Evolutionary conservation across 139 green algal species (phyloP).

Genomic region (Chlamydomonas incerta): DNA sequence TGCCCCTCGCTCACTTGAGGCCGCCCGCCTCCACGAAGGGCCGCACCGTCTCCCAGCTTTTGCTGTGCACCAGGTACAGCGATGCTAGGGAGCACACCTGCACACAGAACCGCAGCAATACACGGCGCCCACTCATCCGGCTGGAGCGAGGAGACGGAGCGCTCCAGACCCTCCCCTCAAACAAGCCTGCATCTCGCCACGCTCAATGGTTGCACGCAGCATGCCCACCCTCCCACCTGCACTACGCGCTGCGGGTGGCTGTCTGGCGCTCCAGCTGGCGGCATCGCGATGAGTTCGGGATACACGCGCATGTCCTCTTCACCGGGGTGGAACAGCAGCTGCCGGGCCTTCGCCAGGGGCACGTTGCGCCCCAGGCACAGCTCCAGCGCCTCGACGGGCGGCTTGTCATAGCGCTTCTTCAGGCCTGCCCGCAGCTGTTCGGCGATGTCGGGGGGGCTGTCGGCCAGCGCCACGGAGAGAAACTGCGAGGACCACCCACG

Average conservation of each 20-base stretch:
- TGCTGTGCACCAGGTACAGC: slow-evolving; percentile 61
- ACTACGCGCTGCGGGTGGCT: slow-evolving; percentile 30
- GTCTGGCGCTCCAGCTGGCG: slow-evolving; percentile 30
- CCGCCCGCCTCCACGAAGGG: slow-evolving; percentile 62
- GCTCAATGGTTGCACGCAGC: no score
- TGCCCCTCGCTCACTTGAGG: slow-evolving; percentile 41
- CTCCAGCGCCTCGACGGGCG: slow-evolving; percentile 30
- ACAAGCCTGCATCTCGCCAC: no score
- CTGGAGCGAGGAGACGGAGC: no score
- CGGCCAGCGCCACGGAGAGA: neutral
- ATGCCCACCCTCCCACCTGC: slow-evolving; percentile 24
- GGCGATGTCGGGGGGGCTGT: slow-evolving; percentile 2
- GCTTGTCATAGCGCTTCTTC: slow-evolving; percentile 15
- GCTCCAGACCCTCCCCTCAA: no score
- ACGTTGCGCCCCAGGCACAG: neutral
- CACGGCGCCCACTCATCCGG: no score
- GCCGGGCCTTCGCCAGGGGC: slow-evolving; percentile 28
- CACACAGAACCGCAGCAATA: neutral
- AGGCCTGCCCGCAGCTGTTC: slow-evolving; percentile 16
- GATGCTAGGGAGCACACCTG: slow-evolving; percentile 42
- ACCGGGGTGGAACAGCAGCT: slow-evolving; percentile 49
- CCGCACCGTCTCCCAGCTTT: slow-evolving; percentile 35
- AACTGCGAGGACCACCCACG: neutral
- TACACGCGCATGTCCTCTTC: slow-evolving; percentile 59
- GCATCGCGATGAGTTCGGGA: slow-evolving; percentile 41